These are phyloP conservation scores for Shiraia bambusicola DNA, from an alignment of 2,329 filamentous ascomycete genomes.

Conservation along the genomic window DNA sequence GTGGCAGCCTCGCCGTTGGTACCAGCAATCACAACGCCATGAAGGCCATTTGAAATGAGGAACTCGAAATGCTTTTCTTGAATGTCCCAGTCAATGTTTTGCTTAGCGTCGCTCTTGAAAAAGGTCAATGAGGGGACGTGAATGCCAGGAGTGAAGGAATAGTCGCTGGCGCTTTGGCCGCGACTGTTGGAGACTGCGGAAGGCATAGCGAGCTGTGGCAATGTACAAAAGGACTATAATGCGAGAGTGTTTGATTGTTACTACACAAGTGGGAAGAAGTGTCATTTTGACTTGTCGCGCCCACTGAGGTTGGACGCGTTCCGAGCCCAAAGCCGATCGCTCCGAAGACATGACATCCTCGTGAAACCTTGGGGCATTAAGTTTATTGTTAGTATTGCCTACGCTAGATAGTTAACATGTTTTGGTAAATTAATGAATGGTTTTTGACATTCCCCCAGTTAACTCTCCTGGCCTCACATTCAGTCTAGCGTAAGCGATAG, in stretches of 20 bases:
- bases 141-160: slow-evolving; percentile 53
- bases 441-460: too few species aligned
- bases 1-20: slow-evolving; percentile 51
- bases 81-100: slow-evolving; percentile 59
- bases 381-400: too few species aligned
- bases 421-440: too few species aligned
- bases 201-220: slow-evolving; percentile 31
- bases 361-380: too few species aligned
- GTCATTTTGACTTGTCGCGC: slow-evolving; percentile 18
- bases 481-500: too few species aligned
- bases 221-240: too few species aligned
- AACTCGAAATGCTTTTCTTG: slow-evolving; percentile 58
- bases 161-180: slow-evolving; percentile 30
- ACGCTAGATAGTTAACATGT: too few species aligned
- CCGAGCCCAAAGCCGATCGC: slow-evolving; percentile 15
- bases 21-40: slow-evolving; percentile 51
- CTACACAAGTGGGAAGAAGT: slow-evolving; percentile 9
- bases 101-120: slow-evolving; percentile 51
- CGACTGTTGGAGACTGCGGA: slow-evolving; percentile 35
- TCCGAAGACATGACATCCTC: slow-evolving; percentile 15
- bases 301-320: slow-evolving; percentile 6
- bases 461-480: too few species aligned
- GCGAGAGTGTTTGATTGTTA: neutral
- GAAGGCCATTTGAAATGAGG: slow-evolving; percentile 55
- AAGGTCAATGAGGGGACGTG: slow-evolving; percentile 61